Evolutionary conservation across 192 early-diverging fungal species (phyloP), one percentile per base, ranked within the genome.

Genomic region (Jimgerdemannia lactiflua): DNA sequence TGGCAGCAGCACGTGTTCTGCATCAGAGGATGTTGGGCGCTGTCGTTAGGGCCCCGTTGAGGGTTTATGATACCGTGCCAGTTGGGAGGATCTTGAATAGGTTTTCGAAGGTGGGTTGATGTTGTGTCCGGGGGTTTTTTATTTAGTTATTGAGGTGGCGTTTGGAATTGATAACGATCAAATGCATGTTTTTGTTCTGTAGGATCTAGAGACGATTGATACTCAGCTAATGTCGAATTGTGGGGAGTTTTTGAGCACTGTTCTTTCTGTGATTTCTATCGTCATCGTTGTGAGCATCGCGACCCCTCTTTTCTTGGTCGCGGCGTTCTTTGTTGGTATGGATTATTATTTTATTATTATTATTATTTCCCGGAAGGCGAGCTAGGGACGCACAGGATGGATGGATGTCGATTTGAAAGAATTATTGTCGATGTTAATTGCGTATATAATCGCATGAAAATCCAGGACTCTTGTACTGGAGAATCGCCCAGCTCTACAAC

Each of bases 41-140:
- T 0, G 86, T 93, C 11, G 79, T 90, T 6, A 90, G 86, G 19
- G 89, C 93, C 0, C 89, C 90, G 44, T 84, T 94, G 17, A 84
- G 89, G 6, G 95, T 96, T 87, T 97, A 93, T 76, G 86, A 95
- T 68, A 68, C 29, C 9, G 40, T 91, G 40, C 93, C 93, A 39
- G 69, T 92, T 42, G 93, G 93, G 64, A 87, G 92, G 39, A 89
- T 95, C 54, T 85, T 95, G 75, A 95, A 95, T 75, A 86, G 92
- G 64, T 92, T 94, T 63, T 89, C 89, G 67, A 92, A 90, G 67
- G 67, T 68, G 19, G 9, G 67, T 18, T 39, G 19, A 10, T 39
- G 18, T 14, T 59, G 8, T 0, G 0, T 59, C 49, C 0, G 49
- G 29, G 29, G 29, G 29, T 29, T 29, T 29, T 29, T 29, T 29